Evolutionary conservation across 2,329 filamentous ascomycete genomes (phyloP).

Genomic region (Neobulgaria alba): DNA sequence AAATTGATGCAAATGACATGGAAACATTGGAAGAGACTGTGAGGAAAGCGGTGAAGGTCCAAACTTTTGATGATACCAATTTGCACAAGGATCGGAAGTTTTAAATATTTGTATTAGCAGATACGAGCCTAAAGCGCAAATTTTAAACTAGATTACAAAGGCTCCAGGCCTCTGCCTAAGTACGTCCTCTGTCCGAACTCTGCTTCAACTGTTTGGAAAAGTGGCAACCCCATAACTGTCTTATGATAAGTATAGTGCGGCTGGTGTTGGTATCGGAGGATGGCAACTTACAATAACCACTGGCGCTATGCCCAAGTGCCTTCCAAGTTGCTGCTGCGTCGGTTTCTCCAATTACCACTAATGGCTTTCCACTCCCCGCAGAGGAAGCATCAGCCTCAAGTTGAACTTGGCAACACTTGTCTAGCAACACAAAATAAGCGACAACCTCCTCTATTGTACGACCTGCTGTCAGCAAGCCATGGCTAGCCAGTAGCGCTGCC

Average conservation of each 20-base stretch:
- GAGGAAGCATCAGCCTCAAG: conserved; percentile 47
- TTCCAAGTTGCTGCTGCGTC: conserved; percentile 60
- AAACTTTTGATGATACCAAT: too few relatives aligned
- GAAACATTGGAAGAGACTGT: conserved; percentile 45
- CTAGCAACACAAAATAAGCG: conserved; percentile 43
- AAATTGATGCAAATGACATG: conserved; percentile 43
- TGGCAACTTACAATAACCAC: conserved; percentile 13
- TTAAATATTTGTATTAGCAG: too few relatives aligned
- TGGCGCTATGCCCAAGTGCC: conserved; percentile 45
- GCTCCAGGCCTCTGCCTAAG: conserved; percentile 11
- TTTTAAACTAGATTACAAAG: conserved; percentile 2
- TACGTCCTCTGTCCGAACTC: conserved; percentile 12
- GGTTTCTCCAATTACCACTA: conserved; percentile 55
- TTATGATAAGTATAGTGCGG: background rate
- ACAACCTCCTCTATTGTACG: conserved; percentile 39
- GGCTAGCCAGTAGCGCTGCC: conserved; percentile 41
- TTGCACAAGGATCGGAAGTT: too few relatives aligned
- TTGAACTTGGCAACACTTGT: conserved; percentile 37
- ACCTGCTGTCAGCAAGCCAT: conserved; percentile 42
- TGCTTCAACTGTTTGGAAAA: conserved; percentile 15
- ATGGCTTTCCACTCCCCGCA: conserved; percentile 49
- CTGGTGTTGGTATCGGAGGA: background rate
- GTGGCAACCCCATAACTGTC: conserved; percentile 12
- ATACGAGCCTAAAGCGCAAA: too few relatives aligned
- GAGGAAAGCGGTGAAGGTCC: conserved; percentile 24